A percentile compares a stretch with the other conserved stretches of the same genome.
Conservation (phyloP, 2,329 filamentous ascomycete genomes). For the Colletotrichum aenigma region DNA sequence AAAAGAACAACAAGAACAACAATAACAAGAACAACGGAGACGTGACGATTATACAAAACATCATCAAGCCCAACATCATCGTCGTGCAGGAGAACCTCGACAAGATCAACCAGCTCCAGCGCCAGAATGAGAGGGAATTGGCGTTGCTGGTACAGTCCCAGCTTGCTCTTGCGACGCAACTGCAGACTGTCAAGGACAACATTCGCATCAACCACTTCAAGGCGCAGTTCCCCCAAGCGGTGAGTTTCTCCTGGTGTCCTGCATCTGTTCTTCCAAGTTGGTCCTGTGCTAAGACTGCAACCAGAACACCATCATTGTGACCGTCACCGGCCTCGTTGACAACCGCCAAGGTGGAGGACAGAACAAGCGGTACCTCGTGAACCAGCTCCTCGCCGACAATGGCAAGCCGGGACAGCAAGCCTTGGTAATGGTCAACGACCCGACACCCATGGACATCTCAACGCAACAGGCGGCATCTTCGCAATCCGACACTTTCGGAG, state of each 20-base stretch:
- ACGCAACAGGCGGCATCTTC: constrained; percentile 24
- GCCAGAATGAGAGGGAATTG: constrained; percentile 39
- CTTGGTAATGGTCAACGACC: constrained; percentile 42
- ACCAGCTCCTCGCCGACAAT: constrained; percentile 42
- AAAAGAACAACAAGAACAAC: neutral
- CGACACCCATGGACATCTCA: constrained; percentile 37
- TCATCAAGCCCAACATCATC: constrained; percentile 27
- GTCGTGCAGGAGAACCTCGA: constrained; percentile 40
- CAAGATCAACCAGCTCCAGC: constrained; percentile 35
- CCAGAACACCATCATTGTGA: constrained; percentile 42
- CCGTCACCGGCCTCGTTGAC: constrained; percentile 40
- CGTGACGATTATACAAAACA: constrained; percentile 31
- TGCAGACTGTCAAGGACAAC: constrained; percentile 46
- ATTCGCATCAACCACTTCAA: constrained; percentile 44
- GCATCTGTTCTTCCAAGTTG: neutral
- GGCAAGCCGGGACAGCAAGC: constrained; percentile 34
- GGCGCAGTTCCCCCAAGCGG: constrained; percentile 37
- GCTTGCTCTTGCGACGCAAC: constrained; percentile 37
- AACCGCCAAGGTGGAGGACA: constrained; percentile 28
- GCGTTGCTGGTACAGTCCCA: constrained; percentile 39
- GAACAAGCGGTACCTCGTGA: constrained; percentile 42
- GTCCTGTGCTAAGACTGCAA: neutral
- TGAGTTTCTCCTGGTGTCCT: constrained; percentile 23
- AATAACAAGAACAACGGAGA: neutral
- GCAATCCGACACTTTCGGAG: constrained; percentile 24